Conservation (phyloP, 345 rosid species). For the Brassica napus region Da-Ae NC_063446.1:1046501-1047000, state of each 20-base stretch:
- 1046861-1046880: neutral
- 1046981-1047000: slow-evolving; percentile 85
- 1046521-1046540: neutral
- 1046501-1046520: neutral
- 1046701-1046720: neutral
- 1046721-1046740: neutral
- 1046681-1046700: neutral
- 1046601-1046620: neutral
- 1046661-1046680: neutral
- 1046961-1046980: slow-evolving; percentile 76
- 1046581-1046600: neutral
- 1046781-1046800: slow-evolving; percentile 29
- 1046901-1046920: neutral
- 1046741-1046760: neutral
- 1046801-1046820: slow-evolving; percentile 36
- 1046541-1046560: neutral
- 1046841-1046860: too few species aligned
- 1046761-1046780: slow-evolving; percentile 19
- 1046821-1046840: slow-evolving; percentile 14
- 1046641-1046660: neutral
- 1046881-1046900: neutral
- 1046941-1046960: neutral
- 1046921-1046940: neutral
- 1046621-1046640: neutral
- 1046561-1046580: neutral